Evolutionary conservation across 495 filamentous ascomycete genomes (phyloP), one percentile per base, ranked within the genome.

Genomic region (Entonaema liquescens): DNA sequence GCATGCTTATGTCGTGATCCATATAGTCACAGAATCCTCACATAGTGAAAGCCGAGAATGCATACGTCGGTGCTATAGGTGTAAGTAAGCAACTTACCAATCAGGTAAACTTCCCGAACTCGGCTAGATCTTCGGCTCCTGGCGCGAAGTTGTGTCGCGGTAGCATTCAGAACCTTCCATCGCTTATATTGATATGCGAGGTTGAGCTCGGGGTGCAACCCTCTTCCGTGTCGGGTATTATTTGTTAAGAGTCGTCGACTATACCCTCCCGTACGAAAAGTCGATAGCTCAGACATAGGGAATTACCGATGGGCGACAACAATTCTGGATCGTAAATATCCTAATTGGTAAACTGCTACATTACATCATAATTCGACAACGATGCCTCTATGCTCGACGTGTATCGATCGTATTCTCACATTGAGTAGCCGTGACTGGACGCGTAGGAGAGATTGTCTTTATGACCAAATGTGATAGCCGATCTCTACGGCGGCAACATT

Each of bases 151-250:
- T 15, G 12, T n/a, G 70, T 72, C 64, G 63, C 60, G 65, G 65
- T 68, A 72, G 68, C 70, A 72, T 68, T 72, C 64, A 72, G 11
- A 72, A 56, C 56, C 54, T 67, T 68, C 70, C 65, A 72, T 54
- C 21, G 12, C 21, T 42, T 23, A 36, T 29, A 53, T 53, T 29
- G 13, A 21, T 26, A 55, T 59, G 47, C n/a, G 8, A 67, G 70
- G 70, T 72, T 68, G 65, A 72, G 59, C 65, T 68, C 70, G 64
- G 70, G 64, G 70, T 72, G 59, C 60, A 65, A 72, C 65, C 67
- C 64, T 33, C 64, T n/a, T n/a, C 64, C 59, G 56, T 62, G 54
- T 72, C 59, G 47, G 60, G 4, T 29, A 56, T 36, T 35, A 44
- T 49, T 36, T 3, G 55, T 63, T 67, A 59, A 52, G 2, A 21